Conservation (phyloP, 2,329 filamentous ascomycete species). For the Colletotrichum gigasporum region DNA sequence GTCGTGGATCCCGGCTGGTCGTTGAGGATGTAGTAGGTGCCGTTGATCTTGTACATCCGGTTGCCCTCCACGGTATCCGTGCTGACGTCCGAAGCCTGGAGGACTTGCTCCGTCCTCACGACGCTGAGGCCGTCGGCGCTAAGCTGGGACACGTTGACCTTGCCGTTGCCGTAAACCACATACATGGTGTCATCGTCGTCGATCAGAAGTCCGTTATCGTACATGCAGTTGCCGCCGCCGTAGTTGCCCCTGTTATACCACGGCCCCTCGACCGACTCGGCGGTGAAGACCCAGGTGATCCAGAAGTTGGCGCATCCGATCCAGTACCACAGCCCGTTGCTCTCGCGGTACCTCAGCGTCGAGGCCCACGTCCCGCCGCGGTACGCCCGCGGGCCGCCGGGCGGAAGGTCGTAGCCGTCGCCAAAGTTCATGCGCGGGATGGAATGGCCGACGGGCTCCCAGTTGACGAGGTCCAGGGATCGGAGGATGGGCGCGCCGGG, state of each 20-base stretch:
- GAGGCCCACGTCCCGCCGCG: slow-evolving; percentile 66
- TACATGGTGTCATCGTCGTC: slow-evolving; percentile 69
- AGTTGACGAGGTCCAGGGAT: slow-evolving; percentile 64
- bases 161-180: slow-evolving; percentile 60
- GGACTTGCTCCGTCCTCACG: slow-evolving; percentile 55
- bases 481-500: slow-evolving; percentile 65
- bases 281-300: slow-evolving; percentile 63
- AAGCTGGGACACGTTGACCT: slow-evolving; percentile 61
- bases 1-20: slow-evolving; percentile 55
- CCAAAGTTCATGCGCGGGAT: slow-evolving; percentile 56
- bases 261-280: slow-evolving; percentile 49
- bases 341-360: slow-evolving; percentile 59
- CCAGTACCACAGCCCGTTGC: slow-evolving; percentile 63
- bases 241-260: slow-evolving; percentile 50
- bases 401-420: slow-evolving; percentile 55
- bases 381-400: slow-evolving; percentile 53
- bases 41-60: slow-evolving; percentile 67
- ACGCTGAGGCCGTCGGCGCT: slow-evolving; percentile 56
- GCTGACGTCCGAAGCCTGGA: slow-evolving; percentile 45
- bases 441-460: slow-evolving; percentile 56
- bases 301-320: slow-evolving; percentile 62
- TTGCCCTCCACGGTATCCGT: slow-evolving; percentile 56
- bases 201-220: slow-evolving; percentile 66
- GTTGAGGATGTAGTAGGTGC: slow-evolving; percentile 63
- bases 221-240: slow-evolving; percentile 58